Conservation (phyloP, 2,329 filamentous ascomycete genomes). For the Aspergillus sp. region DNA sequence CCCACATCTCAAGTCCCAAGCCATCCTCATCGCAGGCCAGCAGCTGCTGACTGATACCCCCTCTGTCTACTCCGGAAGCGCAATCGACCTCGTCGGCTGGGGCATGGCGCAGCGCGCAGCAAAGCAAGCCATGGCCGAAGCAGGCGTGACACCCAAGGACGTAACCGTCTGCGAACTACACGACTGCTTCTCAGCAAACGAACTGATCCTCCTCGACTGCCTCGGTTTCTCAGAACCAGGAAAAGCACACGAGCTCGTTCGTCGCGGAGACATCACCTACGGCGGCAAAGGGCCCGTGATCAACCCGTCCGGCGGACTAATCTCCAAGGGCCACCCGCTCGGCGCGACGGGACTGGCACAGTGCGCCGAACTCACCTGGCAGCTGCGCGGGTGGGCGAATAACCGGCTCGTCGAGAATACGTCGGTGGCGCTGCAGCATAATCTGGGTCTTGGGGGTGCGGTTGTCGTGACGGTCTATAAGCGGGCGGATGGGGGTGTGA, state of each 20-base stretch:
- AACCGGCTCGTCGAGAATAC: conserved; percentile 76
- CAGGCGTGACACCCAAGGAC: conserved; percentile 66
- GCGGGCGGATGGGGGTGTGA: conserved; percentile 72
- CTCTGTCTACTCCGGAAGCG: conserved; percentile 73
- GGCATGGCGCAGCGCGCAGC: conserved; percentile 79
- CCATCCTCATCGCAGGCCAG: conserved; percentile 86
- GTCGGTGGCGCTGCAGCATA: conserved; percentile 81
- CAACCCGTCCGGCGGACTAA: conserved; percentile 92
- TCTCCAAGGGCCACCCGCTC: conserved; percentile 93
- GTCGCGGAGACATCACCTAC: conserved; percentile 87
- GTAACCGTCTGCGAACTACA: conserved; percentile 89
- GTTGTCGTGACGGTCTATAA: conserved; percentile 89
- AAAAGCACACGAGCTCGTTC: conserved; percentile 92
- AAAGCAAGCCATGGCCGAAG: conserved; percentile 69
- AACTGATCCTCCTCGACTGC: conserved; percentile 88
- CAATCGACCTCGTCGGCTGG: conserved; percentile 89
- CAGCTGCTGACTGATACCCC: conserved; percentile 81
- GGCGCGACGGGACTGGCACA: conserved; percentile 92
- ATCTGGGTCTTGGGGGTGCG: conserved; percentile 87
- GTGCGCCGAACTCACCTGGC: conserved; percentile 94
- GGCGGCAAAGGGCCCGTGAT: conserved; percentile 74
- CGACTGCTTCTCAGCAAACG: conserved; percentile 97
- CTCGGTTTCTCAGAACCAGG: conserved; percentile 77
- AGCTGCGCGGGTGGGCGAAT: conserved; percentile 93
- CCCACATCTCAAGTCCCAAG: conserved; percentile 79